A percentile compares a stretch with the other conserved stretches of the same genome.
These are phyloP conservation scores for Syzygium oleosum DNA, from an alignment of 345 rosid genomes.

Conservation along the genomic window DNA sequence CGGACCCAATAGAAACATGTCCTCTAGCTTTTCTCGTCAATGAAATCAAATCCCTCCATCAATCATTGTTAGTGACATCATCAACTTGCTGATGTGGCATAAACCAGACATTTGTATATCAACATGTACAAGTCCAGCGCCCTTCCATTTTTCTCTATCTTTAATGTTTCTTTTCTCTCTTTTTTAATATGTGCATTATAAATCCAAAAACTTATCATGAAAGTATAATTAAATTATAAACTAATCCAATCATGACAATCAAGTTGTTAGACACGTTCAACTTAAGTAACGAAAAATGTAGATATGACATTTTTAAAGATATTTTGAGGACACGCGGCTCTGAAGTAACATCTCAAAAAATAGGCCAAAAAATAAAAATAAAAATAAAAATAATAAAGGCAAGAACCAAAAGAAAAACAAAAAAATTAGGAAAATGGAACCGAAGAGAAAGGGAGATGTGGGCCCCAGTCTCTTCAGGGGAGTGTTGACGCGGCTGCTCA, in stretches of 20 bases:
- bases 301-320: rapidly evolving
- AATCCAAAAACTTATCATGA: too few species aligned
- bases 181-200: too few species aligned
- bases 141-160: background rate
- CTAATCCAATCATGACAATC: rapidly evolving
- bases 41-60: too few species aligned
- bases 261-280: rapidly evolving
- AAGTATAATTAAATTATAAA: too few species aligned
- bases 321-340: rapidly evolving
- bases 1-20: too few species aligned
- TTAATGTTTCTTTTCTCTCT: too few species aligned
- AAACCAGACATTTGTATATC: too few species aligned
- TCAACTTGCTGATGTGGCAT: background rate
- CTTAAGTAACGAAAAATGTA: background rate
- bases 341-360: background rate
- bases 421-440: background rate
- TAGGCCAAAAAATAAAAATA: too few species aligned
- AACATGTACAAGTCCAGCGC: too few species aligned
- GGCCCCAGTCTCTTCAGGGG: background rate
- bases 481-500: background rate
- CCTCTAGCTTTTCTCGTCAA: too few species aligned
- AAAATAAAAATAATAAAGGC: background rate
- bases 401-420: background rate
- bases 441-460: background rate
- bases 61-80: too few species aligned